Conservation (phyloP, 306 rosid genomes). For the Ziziphus jujuba region DNA sequence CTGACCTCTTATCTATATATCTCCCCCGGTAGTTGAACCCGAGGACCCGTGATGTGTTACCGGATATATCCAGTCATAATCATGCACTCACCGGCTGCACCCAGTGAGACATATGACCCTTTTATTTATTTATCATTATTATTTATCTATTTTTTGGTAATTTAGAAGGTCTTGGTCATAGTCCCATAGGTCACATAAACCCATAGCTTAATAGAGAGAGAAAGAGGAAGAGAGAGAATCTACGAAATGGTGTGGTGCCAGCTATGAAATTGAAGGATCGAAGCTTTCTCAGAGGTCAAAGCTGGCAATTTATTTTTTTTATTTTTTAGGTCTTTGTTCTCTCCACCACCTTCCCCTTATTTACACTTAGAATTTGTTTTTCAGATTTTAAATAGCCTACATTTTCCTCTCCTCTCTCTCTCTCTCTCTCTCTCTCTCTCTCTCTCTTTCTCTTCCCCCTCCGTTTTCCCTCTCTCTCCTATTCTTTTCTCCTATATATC, state of each 20-base stretch:
- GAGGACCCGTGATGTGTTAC: slow-evolving; percentile 65
- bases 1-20: slow-evolving; percentile 14
- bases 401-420: not conserved
- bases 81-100: slow-evolving; percentile 33
- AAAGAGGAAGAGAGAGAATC: slow-evolving; percentile 33
- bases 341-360: slow-evolving; percentile 14
- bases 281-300: slow-evolving; percentile 70
- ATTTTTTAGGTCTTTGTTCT: slow-evolving; percentile 22
- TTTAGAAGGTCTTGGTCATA: not conserved
- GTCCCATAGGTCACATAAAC: slow-evolving; percentile 11
- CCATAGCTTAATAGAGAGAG: slow-evolving; percentile 12
- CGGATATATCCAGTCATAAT: slow-evolving; percentile 39
- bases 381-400: slow-evolving; percentile 31
- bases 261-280: slow-evolving; percentile 82
- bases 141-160: not conserved
- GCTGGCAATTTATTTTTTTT: slow-evolving; percentile 49
- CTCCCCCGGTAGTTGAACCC: slow-evolving; percentile 40
- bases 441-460: too few relatives aligned
- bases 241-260: slow-evolving; percentile 56
- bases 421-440: slow-evolving; percentile 18
- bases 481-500: slow-evolving; percentile 14
- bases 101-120: slow-evolving; percentile 11
- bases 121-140: too few relatives aligned
- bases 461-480: slow-evolving; percentile 1
- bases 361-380: slow-evolving; percentile 25